These are phyloP conservation scores for Hydnum rufescens DNA, from an alignment of 768 basidiomycete genomes.

Conservation along the genomic window DNA sequence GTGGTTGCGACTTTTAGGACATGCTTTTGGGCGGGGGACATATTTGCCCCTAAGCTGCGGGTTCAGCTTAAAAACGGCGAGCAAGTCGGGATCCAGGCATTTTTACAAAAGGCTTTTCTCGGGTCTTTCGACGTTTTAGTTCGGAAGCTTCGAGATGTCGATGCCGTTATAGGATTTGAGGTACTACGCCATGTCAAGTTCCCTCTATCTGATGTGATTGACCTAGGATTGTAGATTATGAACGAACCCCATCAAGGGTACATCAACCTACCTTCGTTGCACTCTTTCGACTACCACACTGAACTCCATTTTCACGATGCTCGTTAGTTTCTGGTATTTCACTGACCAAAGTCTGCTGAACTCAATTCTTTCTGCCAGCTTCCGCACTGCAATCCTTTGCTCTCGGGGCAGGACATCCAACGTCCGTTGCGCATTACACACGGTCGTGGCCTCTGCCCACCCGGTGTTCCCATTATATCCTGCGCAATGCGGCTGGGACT, in stretches of 20 bases:
- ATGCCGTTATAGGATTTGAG: conserved; percentile 78
- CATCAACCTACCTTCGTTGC: conserved; percentile 59
- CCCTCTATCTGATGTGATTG: neutral
- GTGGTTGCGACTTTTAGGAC: conserved; percentile 2
- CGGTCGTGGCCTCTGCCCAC: conserved; percentile 85
- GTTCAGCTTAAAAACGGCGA: conserved; percentile 22
- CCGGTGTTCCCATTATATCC: conserved; percentile 30
- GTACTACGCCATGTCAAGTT: conserved; percentile 23
- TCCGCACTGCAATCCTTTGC: conserved; percentile 78
- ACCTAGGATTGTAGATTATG: conserved; percentile 57
- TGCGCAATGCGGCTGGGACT: conserved; percentile 38
- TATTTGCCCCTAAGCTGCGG: conserved; percentile 35
- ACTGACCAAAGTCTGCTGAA: neutral
- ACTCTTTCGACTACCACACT: conserved; percentile 83
- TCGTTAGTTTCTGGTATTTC: conserved; percentile 22
- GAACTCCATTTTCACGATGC: conserved; percentile 71
- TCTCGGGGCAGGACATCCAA: conserved; percentile 77
- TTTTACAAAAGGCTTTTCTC: conserved; percentile 65
- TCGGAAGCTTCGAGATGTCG: conserved; percentile 46
- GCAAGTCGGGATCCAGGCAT: conserved; percentile 51
- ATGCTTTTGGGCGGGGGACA: conserved; percentile 20
- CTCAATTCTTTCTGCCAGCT: conserved; percentile 24
- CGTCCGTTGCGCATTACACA: conserved; percentile 55
- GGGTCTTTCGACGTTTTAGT: conserved; percentile 55
- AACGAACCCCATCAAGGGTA: conserved; percentile 94